A percentile compares a stretch with the other conserved stretches of the same genome.
These are phyloP conservation scores for Yamadazyma aaseri DNA, from an alignment of 1,139 yeast species.

Conservation along the genomic window DNA sequence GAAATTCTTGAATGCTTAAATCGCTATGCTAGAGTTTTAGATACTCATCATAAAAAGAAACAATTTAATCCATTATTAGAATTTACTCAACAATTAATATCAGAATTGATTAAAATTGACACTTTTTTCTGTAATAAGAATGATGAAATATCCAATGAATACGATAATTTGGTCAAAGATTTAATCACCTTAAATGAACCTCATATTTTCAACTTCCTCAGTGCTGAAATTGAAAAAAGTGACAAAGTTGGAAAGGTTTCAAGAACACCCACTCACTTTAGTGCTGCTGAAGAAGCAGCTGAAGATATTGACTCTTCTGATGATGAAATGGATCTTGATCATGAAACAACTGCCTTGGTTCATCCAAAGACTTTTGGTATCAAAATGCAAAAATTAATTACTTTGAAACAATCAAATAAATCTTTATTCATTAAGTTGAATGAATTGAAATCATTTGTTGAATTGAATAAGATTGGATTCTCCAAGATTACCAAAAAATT, in stretches of 20 bases:
- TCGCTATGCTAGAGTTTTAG: conserved; percentile 4
- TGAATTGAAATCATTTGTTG: conserved; percentile 81
- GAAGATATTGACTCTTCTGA: conserved; percentile 43
- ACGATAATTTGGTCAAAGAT: conserved; percentile 43
- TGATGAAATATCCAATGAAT: conserved; percentile 44
- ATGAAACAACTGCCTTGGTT: conserved; percentile 39
- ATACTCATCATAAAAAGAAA: conserved; percentile 9
- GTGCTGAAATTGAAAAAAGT: conserved; percentile 15
- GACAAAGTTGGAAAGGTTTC: conserved; percentile 14
- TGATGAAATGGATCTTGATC: conserved; percentile 40
- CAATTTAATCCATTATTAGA: conserved; percentile 14
- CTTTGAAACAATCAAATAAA: conserved; percentile 66
- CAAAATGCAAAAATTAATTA: conserved; percentile 55
- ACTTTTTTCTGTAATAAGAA: conserved; percentile 53
- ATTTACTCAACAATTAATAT: conserved; percentile 52
- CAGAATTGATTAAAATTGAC: conserved; percentile 56
- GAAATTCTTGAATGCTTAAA: conserved; percentile 2
- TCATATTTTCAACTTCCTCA: conserved; percentile 30
- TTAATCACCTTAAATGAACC: conserved; percentile 31
- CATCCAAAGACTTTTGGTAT: conserved; percentile 48
- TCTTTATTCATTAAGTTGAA: conserved; percentile 70
- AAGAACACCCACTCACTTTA: conserved; percentile 30
- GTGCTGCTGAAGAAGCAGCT: conserved; percentile 25
- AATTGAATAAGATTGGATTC: conserved; percentile 84
- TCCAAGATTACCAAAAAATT: conserved; percentile 86